Base-by-base conservation (phyloP, 768 basidiomycete species). In the Termitomyces sp. region DNA sequence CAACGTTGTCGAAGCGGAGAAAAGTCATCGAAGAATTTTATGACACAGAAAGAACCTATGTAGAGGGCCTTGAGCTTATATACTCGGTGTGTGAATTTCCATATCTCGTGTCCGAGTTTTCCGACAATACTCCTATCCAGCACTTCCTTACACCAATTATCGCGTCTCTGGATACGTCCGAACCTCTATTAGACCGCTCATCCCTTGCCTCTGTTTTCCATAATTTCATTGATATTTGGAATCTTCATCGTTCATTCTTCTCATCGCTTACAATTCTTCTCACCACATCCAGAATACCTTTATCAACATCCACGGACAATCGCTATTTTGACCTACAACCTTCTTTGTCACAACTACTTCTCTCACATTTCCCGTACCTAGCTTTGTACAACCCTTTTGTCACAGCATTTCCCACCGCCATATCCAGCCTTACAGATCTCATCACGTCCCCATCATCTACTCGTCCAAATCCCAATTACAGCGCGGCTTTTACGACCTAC, bases 151-250 rank as follows among this genome's bases (percentile, higher is more conserved):
- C 81, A 10, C 92, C 91, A 2, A 84, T 94, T 56, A 84, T 94
- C 60, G 74, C 75, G 19, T 87, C 92, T 5, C 73, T 93, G 60
- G 87, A 90, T 59, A 83, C 81, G 2, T 63, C 82, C 4, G 75
- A 81, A 26, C 86, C 89, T 2, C 69, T 94, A n/a, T 76, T 94
- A 50, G 77, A 84, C 57, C 82, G 89, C 55, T 69, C 80, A 3
- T 79, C 84, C 45, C 78, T 94, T 56, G 88, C 85, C 0, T 78
- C 84, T 12, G 75, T 93, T 37, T 94, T 94, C 70, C 88, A 87
- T 60, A 93, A 93, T 68, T 92, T 94, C 61, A 86, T 92, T 66
- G 91, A 94, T 69, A 93, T 94, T 35, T 92, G 88, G 91, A 93
- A 91, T 64, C 77, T 91, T 43, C 90, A 92, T 70, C 87, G 81